Conservation (phyloP, 1,284 basidiomycete genomes). For the Flammula alnicola region DNA sequence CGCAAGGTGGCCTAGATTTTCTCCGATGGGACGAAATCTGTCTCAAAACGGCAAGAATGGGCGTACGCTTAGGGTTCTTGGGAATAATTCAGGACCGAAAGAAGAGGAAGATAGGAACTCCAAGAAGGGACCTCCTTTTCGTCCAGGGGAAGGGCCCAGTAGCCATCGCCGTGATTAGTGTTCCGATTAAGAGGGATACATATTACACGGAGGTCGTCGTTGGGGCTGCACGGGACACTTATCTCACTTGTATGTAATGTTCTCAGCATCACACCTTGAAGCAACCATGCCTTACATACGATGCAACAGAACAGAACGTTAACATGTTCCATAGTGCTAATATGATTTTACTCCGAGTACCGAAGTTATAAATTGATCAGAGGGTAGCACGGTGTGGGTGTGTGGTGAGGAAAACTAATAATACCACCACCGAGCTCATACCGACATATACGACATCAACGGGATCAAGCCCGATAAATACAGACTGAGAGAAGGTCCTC, state of each 20-base stretch:
- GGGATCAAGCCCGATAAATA: slow-evolving; percentile 12
- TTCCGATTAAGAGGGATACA: slow-evolving; percentile 15
- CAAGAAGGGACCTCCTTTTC: slow-evolving; percentile 11
- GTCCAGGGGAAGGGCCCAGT: slow-evolving; percentile 14
- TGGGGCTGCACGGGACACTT: no score
- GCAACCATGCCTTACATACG: no score
- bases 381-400: background rate
- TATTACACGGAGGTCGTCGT: no score
- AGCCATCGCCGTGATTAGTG: slow-evolving; percentile 16
- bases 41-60: slow-evolving; percentile 13
- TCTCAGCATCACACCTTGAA: no score
- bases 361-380: slow-evolving; percentile 2
- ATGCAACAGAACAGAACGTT: no score
- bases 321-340: no score
- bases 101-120: slow-evolving; percentile 17
- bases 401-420: slow-evolving; percentile 13
- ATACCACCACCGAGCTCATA: slow-evolving; percentile 17
- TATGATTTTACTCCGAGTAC: slow-evolving; percentile 1
- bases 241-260: no score
- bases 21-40: slow-evolving; percentile 17
- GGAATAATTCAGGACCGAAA: slow-evolving; percentile 24
- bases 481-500: slow-evolving; percentile 3
- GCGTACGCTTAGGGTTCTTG: slow-evolving; percentile 14
- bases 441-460: slow-evolving; percentile 22
- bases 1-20: slow-evolving; percentile 11